These are phyloP conservation scores for Amanita inopinata DNA, from an alignment of 768 basidiomycete genomes.

Conservation along the genomic window DNA sequence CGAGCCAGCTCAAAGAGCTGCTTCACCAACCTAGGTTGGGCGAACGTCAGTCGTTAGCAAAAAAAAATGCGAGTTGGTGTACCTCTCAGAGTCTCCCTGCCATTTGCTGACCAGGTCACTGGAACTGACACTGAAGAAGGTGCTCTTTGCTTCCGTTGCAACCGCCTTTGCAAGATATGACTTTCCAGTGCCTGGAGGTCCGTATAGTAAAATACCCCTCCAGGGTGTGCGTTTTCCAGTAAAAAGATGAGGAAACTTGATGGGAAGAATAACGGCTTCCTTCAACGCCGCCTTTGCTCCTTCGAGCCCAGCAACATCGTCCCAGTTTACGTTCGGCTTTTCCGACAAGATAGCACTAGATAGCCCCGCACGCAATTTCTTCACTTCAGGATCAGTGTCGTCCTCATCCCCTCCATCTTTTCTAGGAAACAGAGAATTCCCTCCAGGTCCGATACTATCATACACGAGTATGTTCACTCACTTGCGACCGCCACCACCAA, in stretches of 20 bases:
- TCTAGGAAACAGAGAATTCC: constrained; percentile 16
- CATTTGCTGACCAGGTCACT: constrained; percentile 97
- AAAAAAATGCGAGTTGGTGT: constrained; percentile 17
- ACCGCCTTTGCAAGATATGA: constrained; percentile 96
- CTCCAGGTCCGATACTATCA: neutral
- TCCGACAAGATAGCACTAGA: constrained; percentile 84
- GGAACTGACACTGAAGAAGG: constrained; percentile 95
- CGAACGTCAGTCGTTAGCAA: neutral
- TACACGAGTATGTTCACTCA: constrained; percentile 13
- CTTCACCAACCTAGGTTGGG: constrained; percentile 66
- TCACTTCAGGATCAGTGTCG: constrained; percentile 86
- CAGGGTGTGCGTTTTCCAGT: constrained; percentile 98
- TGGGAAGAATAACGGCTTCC: constrained; percentile 98
- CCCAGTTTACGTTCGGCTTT: constrained; percentile 95
- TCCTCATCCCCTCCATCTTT: constrained; percentile 50
- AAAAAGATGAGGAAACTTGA: constrained; percentile 98
- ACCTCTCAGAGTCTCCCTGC: constrained; percentile 99
- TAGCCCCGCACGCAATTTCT: constrained; percentile 91
- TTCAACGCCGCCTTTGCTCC: constrained; percentile 93
- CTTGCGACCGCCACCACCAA: constrained; percentile 37
- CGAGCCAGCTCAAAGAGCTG: constrained; percentile 95
- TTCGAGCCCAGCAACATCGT: constrained; percentile 95
- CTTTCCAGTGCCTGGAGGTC: constrained; percentile 97
- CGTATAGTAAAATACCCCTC: constrained; percentile 92
- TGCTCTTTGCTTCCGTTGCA: constrained; percentile 97